Evolutionary conservation across 768 basidiomycete species (phyloP), one percentile per base, ranked within the genome.

Genomic region (Cantharellus cinnabarinus): DNA sequence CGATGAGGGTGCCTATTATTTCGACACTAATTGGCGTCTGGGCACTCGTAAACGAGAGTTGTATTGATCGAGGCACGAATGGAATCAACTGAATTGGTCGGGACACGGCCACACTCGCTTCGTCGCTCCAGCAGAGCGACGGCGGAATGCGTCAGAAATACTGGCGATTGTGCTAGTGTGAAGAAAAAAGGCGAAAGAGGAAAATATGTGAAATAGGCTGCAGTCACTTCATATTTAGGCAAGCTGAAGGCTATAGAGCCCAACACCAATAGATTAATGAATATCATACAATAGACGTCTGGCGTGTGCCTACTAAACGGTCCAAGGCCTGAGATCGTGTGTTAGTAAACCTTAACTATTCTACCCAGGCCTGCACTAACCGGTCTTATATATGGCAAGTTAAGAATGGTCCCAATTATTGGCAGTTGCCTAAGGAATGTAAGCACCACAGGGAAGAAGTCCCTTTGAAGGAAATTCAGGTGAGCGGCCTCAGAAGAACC

Each of bases 401-500:
- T 84, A 54, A 99, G 71, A 62, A 87, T 70, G 0, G 81, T 88
- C 37, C 95, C 94, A 59, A 99, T 77, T 63, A 95, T 81, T 3
- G 95, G 94, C 52, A 98, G 69, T 72, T 97, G 94, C 59, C 93
- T 79, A 63, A 98, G 72, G 76, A 98, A 97, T n/a, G 89, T 91
- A 56, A 99, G 74, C 59, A 99, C 84, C 61, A 98, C 95, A 3
- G 95, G 95, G 79, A 98, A 98, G 76, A 99, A 99, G 72, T 97
- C 94, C 51, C 94, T 98, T 55, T 2, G 10, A 42, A 14, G 15
- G 4, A n/a, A 44, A n/a, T 41, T 56, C 62, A 60, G 29, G 14
- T 20, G 42, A 41, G 42, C 40, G 60, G 54, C 37, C n/a, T 42
- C 54, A 62, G 56, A 57, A 56, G 51, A 42, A 37, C 4, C 67